Percentiles rank a stretch among this genome's conserved stretches.
These are phyloP conservation scores for Delonix regia DNA, from an alignment of 306 rosid species.

Conservation along the genomic window DNA sequence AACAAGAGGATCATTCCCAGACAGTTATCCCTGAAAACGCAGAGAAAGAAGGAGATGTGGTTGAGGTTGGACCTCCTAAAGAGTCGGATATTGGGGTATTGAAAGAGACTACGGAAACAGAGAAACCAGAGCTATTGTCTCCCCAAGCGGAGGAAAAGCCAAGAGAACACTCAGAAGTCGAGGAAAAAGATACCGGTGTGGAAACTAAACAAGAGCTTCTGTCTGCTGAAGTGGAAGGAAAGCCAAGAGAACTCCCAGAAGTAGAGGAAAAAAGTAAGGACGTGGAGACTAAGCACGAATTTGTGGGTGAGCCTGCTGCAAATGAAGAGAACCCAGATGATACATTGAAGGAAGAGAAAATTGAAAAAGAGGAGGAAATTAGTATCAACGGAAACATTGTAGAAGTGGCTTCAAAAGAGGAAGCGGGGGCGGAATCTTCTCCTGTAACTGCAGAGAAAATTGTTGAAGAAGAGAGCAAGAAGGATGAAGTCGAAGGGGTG, in stretches of 20 bases:
- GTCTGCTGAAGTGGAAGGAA: background rate
- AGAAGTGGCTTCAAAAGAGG: conserved; percentile 40
- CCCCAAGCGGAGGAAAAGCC: background rate
- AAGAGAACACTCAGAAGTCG: background rate
- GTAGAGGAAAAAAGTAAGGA: conserved; percentile 36
- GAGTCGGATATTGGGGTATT: background rate
- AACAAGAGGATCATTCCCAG: conserved; percentile 32
- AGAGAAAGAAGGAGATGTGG: conserved; percentile 15
- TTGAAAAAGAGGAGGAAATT: conserved; percentile 29
- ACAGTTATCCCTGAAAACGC: conserved; percentile 19
- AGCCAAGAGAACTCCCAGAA: background rate
- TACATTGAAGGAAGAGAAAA: conserved; percentile 33
- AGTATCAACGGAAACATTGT: background rate
- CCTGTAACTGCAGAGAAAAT: conserved; percentile 35
- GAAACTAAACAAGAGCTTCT: background rate
- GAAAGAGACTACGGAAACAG: background rate
- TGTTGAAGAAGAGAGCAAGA: conserved; percentile 39
- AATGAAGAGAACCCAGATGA: conserved; percentile 37
- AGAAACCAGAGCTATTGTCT: background rate
- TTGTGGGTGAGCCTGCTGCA: conserved; percentile 21
- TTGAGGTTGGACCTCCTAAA: background rate
- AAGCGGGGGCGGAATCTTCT: conserved; percentile 41
- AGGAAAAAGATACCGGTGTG: background rate
- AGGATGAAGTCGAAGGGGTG: conserved; percentile 32
- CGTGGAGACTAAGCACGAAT: conserved; percentile 37